A percentile compares a stretch with the other conserved stretches of the same genome.
These are phyloP conservation scores for Penicillium polonicum DNA, from an alignment of 2,329 filamentous ascomycete species.

Conservation along the genomic window DNA sequence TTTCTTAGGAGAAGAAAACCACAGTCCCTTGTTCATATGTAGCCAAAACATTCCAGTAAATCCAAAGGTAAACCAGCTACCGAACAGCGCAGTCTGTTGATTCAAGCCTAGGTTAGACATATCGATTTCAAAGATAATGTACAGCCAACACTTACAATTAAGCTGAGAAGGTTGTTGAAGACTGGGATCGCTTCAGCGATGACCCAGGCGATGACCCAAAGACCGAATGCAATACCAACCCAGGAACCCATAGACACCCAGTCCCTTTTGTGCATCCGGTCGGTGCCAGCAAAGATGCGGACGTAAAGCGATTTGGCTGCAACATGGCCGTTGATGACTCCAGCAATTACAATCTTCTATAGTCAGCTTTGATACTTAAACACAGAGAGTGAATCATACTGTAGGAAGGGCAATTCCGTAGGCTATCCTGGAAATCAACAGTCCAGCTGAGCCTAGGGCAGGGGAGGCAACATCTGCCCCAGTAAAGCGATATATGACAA, in stretches of 20 bases:
- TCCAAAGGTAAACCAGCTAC: background rate
- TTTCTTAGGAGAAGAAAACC: background rate
- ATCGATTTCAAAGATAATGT: background rate
- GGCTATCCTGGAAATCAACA: slow-evolving; percentile 57
- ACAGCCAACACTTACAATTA: slow-evolving; percentile 44
- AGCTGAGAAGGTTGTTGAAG: slow-evolving; percentile 63
- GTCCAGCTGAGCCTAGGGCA: slow-evolving; percentile 61
- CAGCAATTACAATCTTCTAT: slow-evolving; percentile 60
- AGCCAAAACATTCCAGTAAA: background rate
- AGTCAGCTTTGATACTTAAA: background rate
- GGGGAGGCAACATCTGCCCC: slow-evolving; percentile 61
- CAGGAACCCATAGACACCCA: slow-evolving; percentile 54
- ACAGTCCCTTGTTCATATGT: background rate
- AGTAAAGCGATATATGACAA: slow-evolving; percentile 65
- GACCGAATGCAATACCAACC: slow-evolving; percentile 52
- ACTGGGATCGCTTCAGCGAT: slow-evolving; percentile 67
- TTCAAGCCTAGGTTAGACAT: background rate
- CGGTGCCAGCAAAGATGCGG: slow-evolving; percentile 58
- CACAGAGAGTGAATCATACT: slow-evolving; percentile 16
- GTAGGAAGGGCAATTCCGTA: slow-evolving; percentile 67
- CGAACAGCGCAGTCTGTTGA: background rate
- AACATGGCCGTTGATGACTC: slow-evolving; percentile 66
- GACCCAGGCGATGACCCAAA: slow-evolving; percentile 63
- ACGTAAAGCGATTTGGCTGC: slow-evolving; percentile 64
- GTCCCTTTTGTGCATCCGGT: slow-evolving; percentile 51